A percentile compares a stretch with the other conserved stretches of the same genome.
Evolutionary conservation across 352 stramenopile species (phyloP).

Genomic region (Phytophthora uliginosa): DNA sequence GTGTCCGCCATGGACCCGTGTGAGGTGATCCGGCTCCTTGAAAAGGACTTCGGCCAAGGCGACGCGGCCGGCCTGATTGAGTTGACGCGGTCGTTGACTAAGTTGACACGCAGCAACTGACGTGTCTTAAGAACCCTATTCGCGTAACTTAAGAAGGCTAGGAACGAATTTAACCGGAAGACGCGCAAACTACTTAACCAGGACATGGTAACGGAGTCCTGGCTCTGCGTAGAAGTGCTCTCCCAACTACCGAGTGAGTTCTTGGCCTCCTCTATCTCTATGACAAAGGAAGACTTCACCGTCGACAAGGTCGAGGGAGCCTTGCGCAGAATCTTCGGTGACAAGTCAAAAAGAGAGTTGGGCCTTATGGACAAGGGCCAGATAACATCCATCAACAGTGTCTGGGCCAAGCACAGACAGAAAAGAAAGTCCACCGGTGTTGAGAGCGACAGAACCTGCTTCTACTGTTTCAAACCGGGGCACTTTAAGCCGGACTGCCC

Average conservation of each 20-base stretch:
- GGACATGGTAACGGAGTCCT: neutral
- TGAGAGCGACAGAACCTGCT: neutral
- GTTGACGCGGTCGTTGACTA: neutral
- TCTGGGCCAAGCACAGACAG: neutral
- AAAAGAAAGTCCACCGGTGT: conserved; percentile 5
- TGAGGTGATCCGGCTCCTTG: conserved; percentile 9
- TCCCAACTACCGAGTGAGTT: conserved; percentile 21
- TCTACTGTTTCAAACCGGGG: conserved; percentile 13
- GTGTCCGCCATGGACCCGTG: conserved; percentile 23
- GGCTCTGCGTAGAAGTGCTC: conserved; percentile 12
- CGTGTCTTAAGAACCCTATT: neutral
- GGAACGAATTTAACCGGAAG: conserved; percentile 24
- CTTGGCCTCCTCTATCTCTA: conserved; percentile 18
- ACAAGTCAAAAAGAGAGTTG: conserved; percentile 24
- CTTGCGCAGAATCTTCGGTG: conserved; percentile 8
- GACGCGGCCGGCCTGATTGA: conserved; percentile 12
- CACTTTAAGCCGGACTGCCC: conserved; percentile 16
- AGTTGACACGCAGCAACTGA: conserved; percentile 6
- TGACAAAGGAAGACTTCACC: conserved; percentile 12
- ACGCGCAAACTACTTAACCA: neutral
- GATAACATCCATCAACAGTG: conserved; percentile 12
- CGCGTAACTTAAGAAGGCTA: conserved; percentile 13
- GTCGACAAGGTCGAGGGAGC: conserved; percentile 10
- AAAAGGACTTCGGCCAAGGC: conserved; percentile 11
- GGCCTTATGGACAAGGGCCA: neutral